Percentiles rank a stretch among this genome's conserved stretches.
These are phyloP conservation scores for Przewalskia tangutica DNA, from an alignment of 257 asterid genomes.

Conservation along the genomic window DNA sequence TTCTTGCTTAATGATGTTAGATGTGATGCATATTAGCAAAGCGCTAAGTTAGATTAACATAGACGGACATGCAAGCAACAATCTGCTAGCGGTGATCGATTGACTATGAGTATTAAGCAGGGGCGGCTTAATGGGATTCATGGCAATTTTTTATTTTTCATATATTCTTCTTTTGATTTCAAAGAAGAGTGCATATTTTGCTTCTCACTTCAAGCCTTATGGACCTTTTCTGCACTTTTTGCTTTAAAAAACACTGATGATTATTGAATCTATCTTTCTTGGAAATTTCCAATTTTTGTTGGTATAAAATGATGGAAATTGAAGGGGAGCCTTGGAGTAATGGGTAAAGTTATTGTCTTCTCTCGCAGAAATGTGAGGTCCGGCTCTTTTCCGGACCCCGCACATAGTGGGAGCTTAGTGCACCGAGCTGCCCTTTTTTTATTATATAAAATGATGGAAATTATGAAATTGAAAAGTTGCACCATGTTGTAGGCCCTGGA, in stretches of 20 bases:
- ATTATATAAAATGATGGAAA: background rate
- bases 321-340: no score
- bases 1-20: background rate
- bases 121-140: background rate
- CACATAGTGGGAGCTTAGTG: no score
- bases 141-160: background rate
- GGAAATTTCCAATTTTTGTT: background rate
- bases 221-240: background rate
- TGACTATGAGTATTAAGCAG: background rate
- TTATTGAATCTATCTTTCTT: background rate
- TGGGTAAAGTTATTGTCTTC: no score
- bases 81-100: background rate
- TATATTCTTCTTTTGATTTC: background rate
- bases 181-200: background rate
- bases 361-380: no score
- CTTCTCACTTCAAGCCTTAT: background rate
- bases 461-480: background rate
- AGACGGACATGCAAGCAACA: background rate
- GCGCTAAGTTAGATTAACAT: background rate
- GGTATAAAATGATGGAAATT: background rate
- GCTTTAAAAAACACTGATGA: background rate
- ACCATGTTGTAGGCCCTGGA: conserved; percentile 36
- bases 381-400: no score
- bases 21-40: background rate
- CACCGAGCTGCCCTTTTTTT: no score